Evolutionary conservation across 768 basidiomycete species (phyloP).

Genomic region (Glaciozyma martinii): DNA sequence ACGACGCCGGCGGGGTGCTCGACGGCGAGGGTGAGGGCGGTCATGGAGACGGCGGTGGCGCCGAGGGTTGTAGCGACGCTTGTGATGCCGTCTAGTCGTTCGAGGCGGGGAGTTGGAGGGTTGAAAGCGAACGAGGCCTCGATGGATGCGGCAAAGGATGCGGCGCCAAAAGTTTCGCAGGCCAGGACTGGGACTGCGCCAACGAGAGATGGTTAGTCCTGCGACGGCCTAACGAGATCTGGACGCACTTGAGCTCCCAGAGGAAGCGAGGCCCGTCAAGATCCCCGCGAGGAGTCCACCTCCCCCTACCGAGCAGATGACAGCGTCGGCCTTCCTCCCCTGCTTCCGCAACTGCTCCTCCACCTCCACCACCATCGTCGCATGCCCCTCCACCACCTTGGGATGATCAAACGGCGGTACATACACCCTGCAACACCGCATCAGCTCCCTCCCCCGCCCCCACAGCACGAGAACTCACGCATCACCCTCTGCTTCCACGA

Average conservation of each 20-base stretch:
- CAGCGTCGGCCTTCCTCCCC: neutral
- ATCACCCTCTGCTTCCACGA: neutral
- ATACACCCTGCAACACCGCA: neutral
- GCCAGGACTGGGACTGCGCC: neutral
- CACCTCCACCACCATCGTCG: neutral
- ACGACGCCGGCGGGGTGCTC: neutral
- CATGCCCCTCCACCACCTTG: neutral
- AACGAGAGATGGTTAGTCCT: neutral
- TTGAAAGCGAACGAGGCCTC: neutral
- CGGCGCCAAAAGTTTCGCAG: neutral
- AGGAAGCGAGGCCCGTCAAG: neutral
- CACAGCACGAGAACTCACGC: neutral
- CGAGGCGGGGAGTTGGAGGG: neutral
- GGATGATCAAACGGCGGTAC: neutral
- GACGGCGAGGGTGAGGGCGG: neutral
- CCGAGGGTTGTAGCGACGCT: neutral
- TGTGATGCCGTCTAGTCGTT: neutral
- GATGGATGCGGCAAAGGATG: neutral
- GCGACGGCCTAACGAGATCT: too few species aligned
- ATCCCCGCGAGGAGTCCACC: neutral
- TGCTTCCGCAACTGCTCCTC: neutral
- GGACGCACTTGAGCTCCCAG: neutral
- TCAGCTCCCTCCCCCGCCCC: neutral
- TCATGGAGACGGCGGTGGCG: neutral
- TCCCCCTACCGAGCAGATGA: neutral